phyloP scores from a whole-genome alignment of 2,329 filamentous ascomycete genomes.

The Aspergillus unguis region DNA sequence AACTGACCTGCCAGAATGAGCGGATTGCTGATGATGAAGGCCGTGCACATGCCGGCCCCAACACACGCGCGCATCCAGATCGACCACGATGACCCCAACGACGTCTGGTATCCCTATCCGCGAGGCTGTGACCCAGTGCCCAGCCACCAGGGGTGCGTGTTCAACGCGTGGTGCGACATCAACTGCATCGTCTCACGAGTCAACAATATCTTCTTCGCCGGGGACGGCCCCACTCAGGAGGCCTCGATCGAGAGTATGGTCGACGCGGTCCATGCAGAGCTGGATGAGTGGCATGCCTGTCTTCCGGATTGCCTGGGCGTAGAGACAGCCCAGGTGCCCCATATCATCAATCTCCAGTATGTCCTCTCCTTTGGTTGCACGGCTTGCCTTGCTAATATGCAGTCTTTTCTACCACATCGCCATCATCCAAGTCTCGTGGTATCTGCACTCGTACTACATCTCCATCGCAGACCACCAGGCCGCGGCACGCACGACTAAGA shows the following conservation, averaged over 20 bases:
- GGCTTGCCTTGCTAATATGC: not conserved
- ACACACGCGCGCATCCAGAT: conserved; percentile 15
- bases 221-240: conserved; percentile 4
- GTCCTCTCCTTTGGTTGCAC: not conserved
- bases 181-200: conserved; percentile 20
- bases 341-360: conserved; percentile 28
- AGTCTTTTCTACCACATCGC: conserved; percentile 28
- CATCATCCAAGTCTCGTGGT: conserved; percentile 28
- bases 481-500: conserved; percentile 13
- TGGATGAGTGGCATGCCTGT: conserved; percentile 25
- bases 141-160: conserved; percentile 22
- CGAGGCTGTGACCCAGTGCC: conserved; percentile 13
- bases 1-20: too few species aligned
- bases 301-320: conserved; percentile 25
- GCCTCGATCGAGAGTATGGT: conserved; percentile 4
- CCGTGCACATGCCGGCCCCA: conserved; percentile 16
- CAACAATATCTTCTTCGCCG: conserved; percentile 17
- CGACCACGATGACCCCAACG: conserved; percentile 11
- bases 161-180: conserved; percentile 26
- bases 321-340: conserved; percentile 21
- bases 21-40: conserved; percentile 14
- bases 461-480: conserved; percentile 1
- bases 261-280: conserved; percentile 18
- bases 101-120: conserved; percentile 28
- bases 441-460: conserved; percentile 18